Evolutionary conservation across 768 basidiomycete genomes (phyloP).

Genomic region (Suillus alpinus): DNA sequence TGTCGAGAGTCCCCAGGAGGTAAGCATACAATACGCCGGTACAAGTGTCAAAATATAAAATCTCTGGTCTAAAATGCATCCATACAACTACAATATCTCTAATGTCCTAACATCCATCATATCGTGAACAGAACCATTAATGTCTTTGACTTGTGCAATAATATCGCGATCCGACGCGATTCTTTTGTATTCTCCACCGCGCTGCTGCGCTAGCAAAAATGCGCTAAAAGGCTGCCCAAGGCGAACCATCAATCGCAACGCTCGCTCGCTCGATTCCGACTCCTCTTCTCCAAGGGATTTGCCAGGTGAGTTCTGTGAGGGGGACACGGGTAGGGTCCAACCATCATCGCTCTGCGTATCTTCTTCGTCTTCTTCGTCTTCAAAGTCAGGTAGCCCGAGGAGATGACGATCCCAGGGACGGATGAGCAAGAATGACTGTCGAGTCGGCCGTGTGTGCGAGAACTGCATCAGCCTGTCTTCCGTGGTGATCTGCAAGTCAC

Average conservation of each 20-base stretch:
- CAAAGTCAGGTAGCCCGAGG: not conserved
- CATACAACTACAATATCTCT: not conserved
- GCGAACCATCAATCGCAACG: not conserved
- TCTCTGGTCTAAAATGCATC: not conserved
- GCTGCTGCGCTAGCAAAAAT: not conserved
- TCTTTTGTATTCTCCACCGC: not conserved
- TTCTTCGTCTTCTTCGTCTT: not conserved
- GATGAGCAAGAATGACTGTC: not conserved
- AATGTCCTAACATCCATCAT: not conserved
- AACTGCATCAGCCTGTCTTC: not conserved
- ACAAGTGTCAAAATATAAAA: not conserved
- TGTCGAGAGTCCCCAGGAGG: not conserved
- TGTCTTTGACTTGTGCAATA: not conserved
- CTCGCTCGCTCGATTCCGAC: not conserved
- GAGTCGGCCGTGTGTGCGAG: not conserved
- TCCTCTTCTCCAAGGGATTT: not conserved
- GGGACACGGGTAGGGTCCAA: not conserved
- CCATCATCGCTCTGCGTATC: not conserved
- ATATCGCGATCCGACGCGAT: not conserved
- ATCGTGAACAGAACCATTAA: not conserved
- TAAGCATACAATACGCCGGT: not conserved
- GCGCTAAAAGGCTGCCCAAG: not conserved
- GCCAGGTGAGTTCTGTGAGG: not conserved
- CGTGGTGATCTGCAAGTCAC: not conserved
- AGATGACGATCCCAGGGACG: not conserved